These are phyloP conservation scores for Pseudogymnoascus destructans DNA, from an alignment of 2,329 filamentous ascomycete genomes.

Conservation along the genomic window DNA sequence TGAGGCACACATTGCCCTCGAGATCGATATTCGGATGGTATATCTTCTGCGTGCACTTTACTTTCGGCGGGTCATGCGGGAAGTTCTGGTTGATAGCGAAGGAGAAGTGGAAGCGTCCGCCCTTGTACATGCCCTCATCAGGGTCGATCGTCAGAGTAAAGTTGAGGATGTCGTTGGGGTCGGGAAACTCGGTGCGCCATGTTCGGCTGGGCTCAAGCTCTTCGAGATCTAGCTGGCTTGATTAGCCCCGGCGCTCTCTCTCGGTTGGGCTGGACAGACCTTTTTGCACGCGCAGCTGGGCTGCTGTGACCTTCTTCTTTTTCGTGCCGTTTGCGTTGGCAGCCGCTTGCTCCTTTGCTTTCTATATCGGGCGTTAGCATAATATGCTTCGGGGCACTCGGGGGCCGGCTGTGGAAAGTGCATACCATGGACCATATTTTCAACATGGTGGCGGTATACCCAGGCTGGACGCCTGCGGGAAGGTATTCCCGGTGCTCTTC, in stretches of 20 bases:
- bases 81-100: conserved; percentile 92
- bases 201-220: conserved; percentile 67
- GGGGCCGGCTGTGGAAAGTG: conserved; percentile 12
- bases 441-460: conserved; percentile 55
- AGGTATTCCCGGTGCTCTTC: neutral
- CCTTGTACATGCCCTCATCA: conserved; percentile 80
- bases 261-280: conserved; percentile 38
- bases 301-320: conserved; percentile 98
- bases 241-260: neutral
- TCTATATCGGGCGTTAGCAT: conserved; percentile 38
- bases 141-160: conserved; percentile 72
- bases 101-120: conserved; percentile 74
- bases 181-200: conserved; percentile 70
- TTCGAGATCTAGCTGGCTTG: conserved; percentile 49
- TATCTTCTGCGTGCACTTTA: conserved; percentile 94
- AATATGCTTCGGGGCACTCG: neutral
- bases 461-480: neutral
- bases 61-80: conserved; percentile 93
- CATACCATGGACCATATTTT: conserved; percentile 99
- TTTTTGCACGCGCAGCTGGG: conserved; percentile 90
- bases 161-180: conserved; percentile 76
- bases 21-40: conserved; percentile 99
- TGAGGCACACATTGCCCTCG: conserved; percentile 94
- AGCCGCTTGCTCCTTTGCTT: conserved; percentile 93
- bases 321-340: conserved; percentile 73